phyloP scores from a whole-genome alignment of 75 land plant genomes.

The Picea sitchensis region DNA sequence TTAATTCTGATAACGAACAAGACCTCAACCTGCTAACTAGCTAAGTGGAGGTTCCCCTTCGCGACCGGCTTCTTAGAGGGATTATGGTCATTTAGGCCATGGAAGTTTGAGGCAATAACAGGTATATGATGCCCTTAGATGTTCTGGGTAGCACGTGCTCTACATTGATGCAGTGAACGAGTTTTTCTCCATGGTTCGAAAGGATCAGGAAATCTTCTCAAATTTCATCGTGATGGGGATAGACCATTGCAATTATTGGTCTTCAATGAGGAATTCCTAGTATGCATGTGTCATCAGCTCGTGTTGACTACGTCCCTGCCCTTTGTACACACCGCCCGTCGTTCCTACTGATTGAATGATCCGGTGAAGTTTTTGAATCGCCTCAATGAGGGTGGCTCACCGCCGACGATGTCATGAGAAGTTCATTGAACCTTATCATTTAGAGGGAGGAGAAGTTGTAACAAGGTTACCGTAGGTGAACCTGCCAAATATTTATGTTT shows the following conservation, averaged over 20 bases:
- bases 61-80: conserved; percentile 47
- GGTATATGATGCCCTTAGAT: conserved; percentile 76
- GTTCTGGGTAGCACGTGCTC: conserved; percentile 51
- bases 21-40: conserved; percentile 94
- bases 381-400: too few species aligned
- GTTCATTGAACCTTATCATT: too few species aligned
- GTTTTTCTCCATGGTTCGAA: too few species aligned
- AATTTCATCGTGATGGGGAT: conserved; percentile 38
- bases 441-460: too few species aligned
- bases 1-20: conserved; percentile 93
- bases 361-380: conserved; percentile 32
- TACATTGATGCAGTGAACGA: conserved; percentile 24
- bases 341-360: conserved; percentile 29
- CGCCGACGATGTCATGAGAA: too few species aligned
- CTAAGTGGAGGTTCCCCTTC: conserved; percentile 47
- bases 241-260: conserved; percentile 40
- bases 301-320: conserved; percentile 27
- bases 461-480: too few species aligned
- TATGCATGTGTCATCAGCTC: conserved; percentile 33
- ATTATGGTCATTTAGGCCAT: conserved; percentile 41
- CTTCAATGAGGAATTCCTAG: conserved; percentile 42
- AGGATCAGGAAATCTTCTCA: conserved; percentile 23
- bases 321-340: conserved; percentile 27
- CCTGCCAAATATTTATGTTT: too few species aligned
- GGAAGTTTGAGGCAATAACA: conserved; percentile 82